Percentiles rank a stretch among this genome's conserved stretches.
These are phyloP conservation scores for Dipteronia dyeriana DNA, from an alignment of 345 rosid genomes.

Conservation along the genomic window DNA sequence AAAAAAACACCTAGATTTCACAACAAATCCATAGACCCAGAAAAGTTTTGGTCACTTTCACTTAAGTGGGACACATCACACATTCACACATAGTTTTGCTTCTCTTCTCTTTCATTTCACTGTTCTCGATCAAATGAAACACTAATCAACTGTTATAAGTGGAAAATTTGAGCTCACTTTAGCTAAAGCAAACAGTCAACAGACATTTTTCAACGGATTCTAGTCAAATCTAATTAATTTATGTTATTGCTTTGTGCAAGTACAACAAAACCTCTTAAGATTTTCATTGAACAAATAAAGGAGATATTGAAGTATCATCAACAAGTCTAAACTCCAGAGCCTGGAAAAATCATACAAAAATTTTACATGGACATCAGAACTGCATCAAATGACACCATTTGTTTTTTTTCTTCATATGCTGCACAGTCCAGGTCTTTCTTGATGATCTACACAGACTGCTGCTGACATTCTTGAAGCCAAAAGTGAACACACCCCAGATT, in stretches of 20 bases:
- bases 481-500: constrained; percentile 41
- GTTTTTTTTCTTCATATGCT: constrained; percentile 16
- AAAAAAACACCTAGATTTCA: constrained; percentile 1
- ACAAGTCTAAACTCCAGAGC: not conserved
- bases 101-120: not conserved
- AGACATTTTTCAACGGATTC: not conserved
- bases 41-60: constrained; percentile 21
- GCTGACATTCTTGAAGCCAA: constrained; percentile 34
- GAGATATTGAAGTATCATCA: constrained; percentile 5
- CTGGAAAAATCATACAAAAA: constrained; percentile 2
- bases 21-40: constrained; percentile 10
- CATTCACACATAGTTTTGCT: not conserved
- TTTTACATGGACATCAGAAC: constrained; percentile 7
- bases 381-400: not conserved
- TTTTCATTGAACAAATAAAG: constrained; percentile 12
- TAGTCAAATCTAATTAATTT: not conserved
- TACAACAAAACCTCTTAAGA: not conserved
- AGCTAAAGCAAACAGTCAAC: not conserved
- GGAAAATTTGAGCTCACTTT: not conserved
- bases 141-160: constrained; percentile 8
- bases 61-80: constrained; percentile 26
- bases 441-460: constrained; percentile 38
- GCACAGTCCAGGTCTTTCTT: constrained; percentile 38
- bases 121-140: not conserved
- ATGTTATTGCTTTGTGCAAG: constrained; percentile 8